phyloP scores from a whole-genome alignment of 139 green algal genomes.

The Micractinium sp. region DNA sequence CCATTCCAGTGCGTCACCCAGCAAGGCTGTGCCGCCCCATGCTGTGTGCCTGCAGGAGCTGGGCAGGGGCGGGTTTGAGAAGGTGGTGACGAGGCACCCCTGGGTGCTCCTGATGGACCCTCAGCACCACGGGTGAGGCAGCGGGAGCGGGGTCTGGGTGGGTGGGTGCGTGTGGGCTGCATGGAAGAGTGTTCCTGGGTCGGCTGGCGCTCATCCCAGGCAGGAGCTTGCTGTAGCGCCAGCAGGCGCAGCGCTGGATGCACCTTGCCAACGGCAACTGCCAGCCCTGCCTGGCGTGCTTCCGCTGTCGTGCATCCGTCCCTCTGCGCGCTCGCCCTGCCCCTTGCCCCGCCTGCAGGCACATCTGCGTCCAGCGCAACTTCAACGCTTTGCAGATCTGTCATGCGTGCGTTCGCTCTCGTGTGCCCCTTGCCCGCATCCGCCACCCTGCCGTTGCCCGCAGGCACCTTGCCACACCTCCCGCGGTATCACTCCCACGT shows the following conservation, averaged over 20 bases:
- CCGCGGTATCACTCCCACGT: too few species aligned
- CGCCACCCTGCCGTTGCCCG: not conserved
- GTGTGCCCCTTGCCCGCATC: too few species aligned
- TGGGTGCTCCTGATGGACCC: conserved; percentile 30
- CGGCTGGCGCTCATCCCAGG: not conserved
- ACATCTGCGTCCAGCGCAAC: too few species aligned
- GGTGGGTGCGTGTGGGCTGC: not conserved
- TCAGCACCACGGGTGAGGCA: not conserved
- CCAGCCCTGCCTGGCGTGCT: not conserved
- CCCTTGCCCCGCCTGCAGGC: too few species aligned
- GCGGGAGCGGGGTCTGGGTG: not conserved
- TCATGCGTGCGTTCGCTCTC: not conserved
- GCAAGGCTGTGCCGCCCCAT: not conserved
- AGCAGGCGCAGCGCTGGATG: not conserved
- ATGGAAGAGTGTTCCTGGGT: too few species aligned
- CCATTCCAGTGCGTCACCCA: too few species aligned
- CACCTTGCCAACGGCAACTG: not conserved
- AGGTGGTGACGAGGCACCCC: not conserved
- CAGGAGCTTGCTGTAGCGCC: not conserved
- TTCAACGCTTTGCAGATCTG: too few species aligned
- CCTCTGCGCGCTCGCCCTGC: too few species aligned
- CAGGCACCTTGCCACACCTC: too few species aligned
- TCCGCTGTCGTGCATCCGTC: not conserved
- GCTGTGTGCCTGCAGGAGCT: conserved; percentile 10
- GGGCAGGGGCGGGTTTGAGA: not conserved